These are phyloP conservation scores for Xylariaceae sp. DNA, from an alignment of 2,329 filamentous ascomycete species.

Conservation along the genomic window DNA sequence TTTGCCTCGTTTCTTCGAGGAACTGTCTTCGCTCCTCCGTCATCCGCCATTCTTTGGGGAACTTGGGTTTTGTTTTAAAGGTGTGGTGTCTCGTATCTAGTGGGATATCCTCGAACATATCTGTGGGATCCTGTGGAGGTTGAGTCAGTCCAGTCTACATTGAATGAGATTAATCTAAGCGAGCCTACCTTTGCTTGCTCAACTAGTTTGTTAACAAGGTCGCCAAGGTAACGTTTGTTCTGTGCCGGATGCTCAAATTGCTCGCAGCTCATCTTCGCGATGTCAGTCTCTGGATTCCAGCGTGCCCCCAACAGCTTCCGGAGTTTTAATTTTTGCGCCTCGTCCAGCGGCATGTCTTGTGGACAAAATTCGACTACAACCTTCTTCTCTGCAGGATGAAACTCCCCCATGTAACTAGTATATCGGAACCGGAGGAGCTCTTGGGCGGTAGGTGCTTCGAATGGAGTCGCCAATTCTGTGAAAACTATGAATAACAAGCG, in stretches of 20 bases:
- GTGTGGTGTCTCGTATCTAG: slow-evolving; percentile 87
- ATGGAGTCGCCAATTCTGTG: slow-evolving; percentile 82
- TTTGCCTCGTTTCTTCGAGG: slow-evolving; percentile 65
- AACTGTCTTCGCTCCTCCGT: slow-evolving; percentile 70
- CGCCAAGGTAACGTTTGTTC: slow-evolving; percentile 93
- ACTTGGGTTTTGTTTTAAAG: slow-evolving; percentile 68
- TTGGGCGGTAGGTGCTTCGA: slow-evolving; percentile 69
- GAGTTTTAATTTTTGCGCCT: slow-evolving; percentile 76
- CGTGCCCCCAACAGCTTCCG: slow-evolving; percentile 85
- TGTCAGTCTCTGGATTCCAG: slow-evolving; percentile 83
- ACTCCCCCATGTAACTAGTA: slow-evolving; percentile 94
- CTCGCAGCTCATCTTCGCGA: slow-evolving; percentile 90
- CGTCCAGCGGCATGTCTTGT: slow-evolving; percentile 71
- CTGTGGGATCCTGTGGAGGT: slow-evolving; percentile 64
- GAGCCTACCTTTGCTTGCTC: slow-evolving; percentile 69
- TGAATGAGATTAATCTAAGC: slow-evolving; percentile 13
- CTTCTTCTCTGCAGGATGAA: slow-evolving; percentile 89
- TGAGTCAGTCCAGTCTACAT: slow-evolving; percentile 16
- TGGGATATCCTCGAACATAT: slow-evolving; percentile 88
- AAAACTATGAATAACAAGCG: slow-evolving; percentile 1
- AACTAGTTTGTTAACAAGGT: slow-evolving; percentile 76
- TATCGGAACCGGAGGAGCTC: slow-evolving; percentile 91
- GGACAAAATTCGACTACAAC: slow-evolving; percentile 91
- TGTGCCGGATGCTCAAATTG: slow-evolving; percentile 87
- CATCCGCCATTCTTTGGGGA: slow-evolving; percentile 84